phyloP scores from a whole-genome alignment of 306 rosid species.

The Trifolium repens region DNA sequence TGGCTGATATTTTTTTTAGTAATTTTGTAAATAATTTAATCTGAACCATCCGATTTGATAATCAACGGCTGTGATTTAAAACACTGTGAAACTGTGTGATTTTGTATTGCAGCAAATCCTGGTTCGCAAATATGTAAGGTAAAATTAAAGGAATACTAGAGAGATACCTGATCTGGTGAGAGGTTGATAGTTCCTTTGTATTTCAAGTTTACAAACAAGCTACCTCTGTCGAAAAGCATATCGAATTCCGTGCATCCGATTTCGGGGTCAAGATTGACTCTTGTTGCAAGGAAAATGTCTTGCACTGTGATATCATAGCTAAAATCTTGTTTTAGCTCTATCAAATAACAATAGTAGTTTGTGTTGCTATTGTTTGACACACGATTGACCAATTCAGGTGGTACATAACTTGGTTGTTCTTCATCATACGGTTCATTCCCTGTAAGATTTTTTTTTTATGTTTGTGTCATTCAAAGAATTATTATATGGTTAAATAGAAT shows the following conservation, averaged over 20 bases:
- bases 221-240: constrained; percentile 58
- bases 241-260: constrained; percentile 52
- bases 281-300: constrained; percentile 61
- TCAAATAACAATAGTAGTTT: constrained; percentile 67
- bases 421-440: constrained; percentile 58
- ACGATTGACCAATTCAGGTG: constrained; percentile 59
- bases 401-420: constrained; percentile 63
- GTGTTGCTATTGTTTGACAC: constrained; percentile 35
- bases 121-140: constrained; percentile 4
- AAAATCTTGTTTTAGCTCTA: constrained; percentile 66
- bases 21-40: no score
- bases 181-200: not conserved
- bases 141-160: not conserved
- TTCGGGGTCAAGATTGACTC: constrained; percentile 61
- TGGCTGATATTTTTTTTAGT: no score
- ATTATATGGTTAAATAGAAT: constrained; percentile 9
- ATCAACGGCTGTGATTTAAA: no score
- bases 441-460: constrained; percentile 40
- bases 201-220: constrained; percentile 50
- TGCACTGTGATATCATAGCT: constrained; percentile 49
- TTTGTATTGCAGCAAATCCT: no score
- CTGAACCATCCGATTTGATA: no score
- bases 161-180: not conserved
- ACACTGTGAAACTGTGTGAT: no score
- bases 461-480: not conserved